These are phyloP conservation scores for Calvatia gigantea DNA, from an alignment of 768 basidiomycete species.

Conservation along the genomic window DNA sequence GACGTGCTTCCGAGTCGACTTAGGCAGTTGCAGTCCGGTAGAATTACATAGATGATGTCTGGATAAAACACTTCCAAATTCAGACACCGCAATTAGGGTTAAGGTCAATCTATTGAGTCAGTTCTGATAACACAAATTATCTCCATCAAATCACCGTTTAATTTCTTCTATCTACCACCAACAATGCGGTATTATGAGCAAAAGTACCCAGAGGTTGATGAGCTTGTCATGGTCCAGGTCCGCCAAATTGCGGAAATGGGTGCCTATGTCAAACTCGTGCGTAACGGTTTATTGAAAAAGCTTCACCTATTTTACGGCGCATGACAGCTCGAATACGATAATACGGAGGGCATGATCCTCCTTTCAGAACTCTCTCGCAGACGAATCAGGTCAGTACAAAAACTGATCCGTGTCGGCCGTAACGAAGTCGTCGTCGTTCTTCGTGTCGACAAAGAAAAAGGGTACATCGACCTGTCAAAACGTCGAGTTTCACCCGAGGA, in stretches of 20 bases:
- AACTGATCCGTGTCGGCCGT: constrained; percentile 93
- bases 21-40: no score
- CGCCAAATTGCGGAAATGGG: constrained; percentile 99
- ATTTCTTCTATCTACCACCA: not conserved
- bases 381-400: constrained; percentile 96
- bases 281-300: constrained; percentile 23
- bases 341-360: constrained; percentile 99
- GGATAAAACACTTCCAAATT: not conserved
- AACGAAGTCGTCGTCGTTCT: constrained; percentile 99
- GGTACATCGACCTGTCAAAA: constrained; percentile 99
- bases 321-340: constrained; percentile 94
- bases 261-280: constrained; percentile 94
- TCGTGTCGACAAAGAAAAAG: constrained; percentile 98
- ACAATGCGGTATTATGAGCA: constrained; percentile 91
- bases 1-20: no score
- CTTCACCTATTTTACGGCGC: not conserved
- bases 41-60: no score
- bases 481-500: constrained; percentile 97
- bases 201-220: constrained; percentile 93
- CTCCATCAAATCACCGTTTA: not conserved
- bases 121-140: constrained; percentile 1
- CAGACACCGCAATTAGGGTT: not conserved
- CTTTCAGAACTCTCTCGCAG: constrained; percentile 96
- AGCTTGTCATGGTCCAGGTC: constrained; percentile 99
- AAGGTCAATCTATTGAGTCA: not conserved